Conservation (phyloP, 129 eudicot species). For the Kitagawia praeruptora region DNA sequence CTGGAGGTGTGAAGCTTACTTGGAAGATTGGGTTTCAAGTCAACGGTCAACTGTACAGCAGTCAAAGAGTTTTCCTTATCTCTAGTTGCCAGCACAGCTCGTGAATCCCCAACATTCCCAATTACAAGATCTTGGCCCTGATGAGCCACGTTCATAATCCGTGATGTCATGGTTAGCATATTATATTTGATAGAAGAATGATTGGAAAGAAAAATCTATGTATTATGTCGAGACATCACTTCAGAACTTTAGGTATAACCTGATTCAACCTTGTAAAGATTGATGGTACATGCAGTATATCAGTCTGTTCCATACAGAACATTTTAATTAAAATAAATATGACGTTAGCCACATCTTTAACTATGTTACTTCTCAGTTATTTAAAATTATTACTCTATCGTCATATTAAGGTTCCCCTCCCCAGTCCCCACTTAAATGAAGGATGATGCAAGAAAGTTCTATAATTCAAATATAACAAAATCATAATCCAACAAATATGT, state of each 20-base stretch:
- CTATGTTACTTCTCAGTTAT: background rate
- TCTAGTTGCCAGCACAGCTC: constrained; percentile 82
- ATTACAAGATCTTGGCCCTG: constrained; percentile 89
- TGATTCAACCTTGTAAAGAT: background rate
- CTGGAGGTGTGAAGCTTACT: constrained; percentile 32
- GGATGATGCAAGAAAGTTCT: background rate
- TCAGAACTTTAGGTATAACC: background rate
- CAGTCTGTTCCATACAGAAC: background rate
- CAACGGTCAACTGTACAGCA: constrained; percentile 79
- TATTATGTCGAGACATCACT: background rate
- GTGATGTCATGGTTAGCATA: background rate
- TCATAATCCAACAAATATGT: background rate
- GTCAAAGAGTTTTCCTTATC: constrained; percentile 56
- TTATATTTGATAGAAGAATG: background rate
- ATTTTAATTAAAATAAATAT: background rate
- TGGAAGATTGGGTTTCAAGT: constrained; percentile 97
- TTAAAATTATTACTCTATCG: background rate
- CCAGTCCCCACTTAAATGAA: background rate
- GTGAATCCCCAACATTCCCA: constrained; percentile 94
- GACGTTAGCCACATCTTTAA: background rate
- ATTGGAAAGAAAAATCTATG: background rate
- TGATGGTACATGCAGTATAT: background rate
- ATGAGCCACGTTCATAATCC: constrained; percentile 12
- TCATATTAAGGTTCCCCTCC: background rate
- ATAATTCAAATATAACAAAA: background rate